Evolutionary conservation across 352 stramenopile species (phyloP).

Genomic region (Phytopythium mirpurense): DNA sequence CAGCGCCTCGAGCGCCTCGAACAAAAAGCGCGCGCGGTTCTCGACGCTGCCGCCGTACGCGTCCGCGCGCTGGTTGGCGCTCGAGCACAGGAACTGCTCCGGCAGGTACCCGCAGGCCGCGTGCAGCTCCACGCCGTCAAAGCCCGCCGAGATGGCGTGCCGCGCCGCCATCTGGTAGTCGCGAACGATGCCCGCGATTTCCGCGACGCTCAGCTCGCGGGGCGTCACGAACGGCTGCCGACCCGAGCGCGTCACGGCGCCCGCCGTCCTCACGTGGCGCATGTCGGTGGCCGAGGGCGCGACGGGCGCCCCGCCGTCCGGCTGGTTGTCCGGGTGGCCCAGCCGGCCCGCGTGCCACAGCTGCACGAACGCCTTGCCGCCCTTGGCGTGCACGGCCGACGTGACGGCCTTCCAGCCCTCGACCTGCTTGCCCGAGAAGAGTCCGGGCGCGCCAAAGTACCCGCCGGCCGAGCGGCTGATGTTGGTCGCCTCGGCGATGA

Average conservation of each 20-base stretch:
- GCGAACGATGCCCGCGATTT: conserved; percentile 44
- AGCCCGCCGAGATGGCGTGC: conserved; percentile 17
- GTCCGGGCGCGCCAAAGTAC: conserved; percentile 41
- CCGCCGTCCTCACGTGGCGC: conserved; percentile 9
- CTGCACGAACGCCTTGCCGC: conserved; percentile 75
- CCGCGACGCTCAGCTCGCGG: conserved; percentile 49
- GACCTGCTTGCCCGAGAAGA: conserved; percentile 44
- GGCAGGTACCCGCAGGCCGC: conserved; percentile 21
- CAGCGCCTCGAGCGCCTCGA: conserved; percentile 49
- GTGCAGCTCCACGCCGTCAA: conserved; percentile 25
- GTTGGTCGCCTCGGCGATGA: conserved; percentile 59
- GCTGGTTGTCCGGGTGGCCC: conserved; percentile 56
- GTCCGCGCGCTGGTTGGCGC: conserved; percentile 18
- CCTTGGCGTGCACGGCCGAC: conserved; percentile 66
- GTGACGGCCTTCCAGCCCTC: conserved; percentile 53
- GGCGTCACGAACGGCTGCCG: conserved; percentile 40
- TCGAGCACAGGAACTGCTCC: conserved; percentile 26
- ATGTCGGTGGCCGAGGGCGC: conserved; percentile 28
- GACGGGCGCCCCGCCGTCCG: conserved; percentile 38
- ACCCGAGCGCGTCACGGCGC: conserved; percentile 22
- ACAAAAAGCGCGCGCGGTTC: conserved; percentile 66
- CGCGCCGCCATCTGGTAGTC: conserved; percentile 19
- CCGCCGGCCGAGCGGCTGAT: conserved; percentile 33
- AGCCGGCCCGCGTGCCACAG: conserved; percentile 83
- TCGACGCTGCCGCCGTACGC: conserved; percentile 61